Percentiles rank a stretch among this genome's conserved stretches.
phyloP scores from a whole-genome alignment of 1,284 basidiomycete genomes.

The Cutaneotrichosporon sp. region DNA sequence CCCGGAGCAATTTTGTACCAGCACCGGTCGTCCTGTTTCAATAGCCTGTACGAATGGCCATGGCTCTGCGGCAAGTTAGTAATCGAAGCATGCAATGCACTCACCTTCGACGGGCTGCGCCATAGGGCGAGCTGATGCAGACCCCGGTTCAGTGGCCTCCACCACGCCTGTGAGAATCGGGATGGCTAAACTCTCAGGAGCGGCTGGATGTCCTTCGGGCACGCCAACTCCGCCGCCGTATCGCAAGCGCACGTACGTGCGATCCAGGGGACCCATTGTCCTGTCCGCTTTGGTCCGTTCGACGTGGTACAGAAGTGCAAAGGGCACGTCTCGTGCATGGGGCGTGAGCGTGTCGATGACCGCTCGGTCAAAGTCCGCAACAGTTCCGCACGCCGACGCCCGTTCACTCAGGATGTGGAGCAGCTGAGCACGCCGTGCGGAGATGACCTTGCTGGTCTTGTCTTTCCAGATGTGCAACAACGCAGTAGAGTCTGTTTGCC shows the following conservation, averaged over 20 bases:
- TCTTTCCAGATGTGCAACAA: conserved; percentile 38
- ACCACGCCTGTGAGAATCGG: not conserved
- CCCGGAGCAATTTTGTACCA: conserved; percentile 40
- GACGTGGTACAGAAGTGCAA: conserved; percentile 44
- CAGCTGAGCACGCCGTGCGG: conserved; percentile 27
- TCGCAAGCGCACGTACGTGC: not conserved
- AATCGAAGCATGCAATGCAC: no score
- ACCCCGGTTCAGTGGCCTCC: not conserved
- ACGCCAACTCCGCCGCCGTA: conserved; percentile 37
- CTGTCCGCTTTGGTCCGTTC: conserved; percentile 1
- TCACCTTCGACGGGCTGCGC: no score
- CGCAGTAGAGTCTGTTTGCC: conserved; percentile 37
- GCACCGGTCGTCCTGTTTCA: conserved; percentile 27
- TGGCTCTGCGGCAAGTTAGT: no score
- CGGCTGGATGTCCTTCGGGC: conserved; percentile 34
- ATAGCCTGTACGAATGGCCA: conserved; percentile 45
- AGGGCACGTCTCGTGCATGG: conserved; percentile 6
- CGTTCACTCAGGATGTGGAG: conserved; percentile 41
- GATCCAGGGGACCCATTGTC: not conserved
- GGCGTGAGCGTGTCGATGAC: conserved; percentile 27
- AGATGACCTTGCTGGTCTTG: conserved; percentile 32
- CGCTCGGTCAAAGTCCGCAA: conserved; percentile 36
- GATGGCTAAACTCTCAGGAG: conserved; percentile 12
- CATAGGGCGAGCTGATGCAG: no score
- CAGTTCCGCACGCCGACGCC: conserved; percentile 34